These are phyloP conservation scores for Alternaria brassicae DNA, from an alignment of 2,329 filamentous ascomycete species.

Conservation along the genomic window DNA sequence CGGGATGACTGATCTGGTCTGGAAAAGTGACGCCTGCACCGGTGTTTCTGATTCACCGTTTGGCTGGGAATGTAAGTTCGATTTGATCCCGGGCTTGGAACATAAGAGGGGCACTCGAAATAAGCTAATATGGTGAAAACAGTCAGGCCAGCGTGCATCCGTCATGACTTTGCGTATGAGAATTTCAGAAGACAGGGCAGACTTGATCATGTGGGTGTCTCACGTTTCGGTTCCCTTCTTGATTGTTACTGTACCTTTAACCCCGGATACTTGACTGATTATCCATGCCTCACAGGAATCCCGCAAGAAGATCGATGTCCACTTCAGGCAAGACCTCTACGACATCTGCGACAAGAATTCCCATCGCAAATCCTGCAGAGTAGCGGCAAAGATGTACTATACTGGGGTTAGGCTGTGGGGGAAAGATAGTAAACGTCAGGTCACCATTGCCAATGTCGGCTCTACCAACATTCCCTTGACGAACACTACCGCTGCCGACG, in stretches of 20 bases:
- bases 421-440: background rate
- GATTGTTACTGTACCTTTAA: too few species aligned
- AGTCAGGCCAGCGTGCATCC: background rate
- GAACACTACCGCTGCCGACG: background rate
- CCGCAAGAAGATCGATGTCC: background rate
- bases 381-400: background rate
- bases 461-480: background rate
- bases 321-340: conserved; percentile 1
- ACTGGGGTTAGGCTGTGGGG: background rate
- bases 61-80: conserved; percentile 4
- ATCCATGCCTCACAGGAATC: background rate
- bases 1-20: background rate
- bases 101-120: background rate
- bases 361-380: background rate
- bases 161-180: background rate
- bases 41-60: background rate
- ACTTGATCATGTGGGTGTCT: background rate
- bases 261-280: background rate
- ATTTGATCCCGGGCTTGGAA: background rate
- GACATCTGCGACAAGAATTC: background rate
- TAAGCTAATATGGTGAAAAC: background rate
- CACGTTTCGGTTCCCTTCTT: background rate
- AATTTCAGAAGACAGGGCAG: background rate
- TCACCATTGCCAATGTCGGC: background rate
- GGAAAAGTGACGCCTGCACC: background rate